Conservation (phyloP, 2,329 filamentous ascomycete genomes). For the Aspergillus latus region DNA sequence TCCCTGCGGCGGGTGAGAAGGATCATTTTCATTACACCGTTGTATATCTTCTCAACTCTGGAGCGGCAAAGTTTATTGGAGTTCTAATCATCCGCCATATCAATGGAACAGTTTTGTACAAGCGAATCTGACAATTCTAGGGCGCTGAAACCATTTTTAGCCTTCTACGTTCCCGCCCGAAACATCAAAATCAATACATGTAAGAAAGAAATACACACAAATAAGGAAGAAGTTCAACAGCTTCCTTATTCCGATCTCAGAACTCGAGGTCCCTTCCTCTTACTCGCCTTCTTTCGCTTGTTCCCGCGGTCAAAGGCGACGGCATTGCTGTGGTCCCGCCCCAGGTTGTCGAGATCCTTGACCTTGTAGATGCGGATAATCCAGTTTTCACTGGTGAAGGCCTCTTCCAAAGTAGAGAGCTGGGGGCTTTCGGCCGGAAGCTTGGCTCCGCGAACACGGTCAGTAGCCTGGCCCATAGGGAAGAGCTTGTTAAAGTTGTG, state of each 20-base stretch:
- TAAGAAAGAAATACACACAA: too few relatives aligned
- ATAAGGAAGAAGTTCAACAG: not conserved
- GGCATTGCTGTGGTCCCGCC: constrained; percentile 74
- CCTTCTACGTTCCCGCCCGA: constrained; percentile 13
- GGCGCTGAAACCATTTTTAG: constrained; percentile 8
- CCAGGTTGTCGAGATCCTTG: constrained; percentile 96
- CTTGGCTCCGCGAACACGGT: constrained; percentile 79
- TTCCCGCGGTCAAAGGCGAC: constrained; percentile 54
- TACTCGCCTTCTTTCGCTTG: constrained; percentile 52
- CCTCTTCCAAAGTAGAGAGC: constrained; percentile 88
- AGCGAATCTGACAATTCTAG: constrained; percentile 1
- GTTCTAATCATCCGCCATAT: not conserved
- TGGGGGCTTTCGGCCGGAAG: constrained; percentile 82
- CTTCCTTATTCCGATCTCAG: constrained; percentile 44
- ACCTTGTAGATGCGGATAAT: constrained; percentile 99
- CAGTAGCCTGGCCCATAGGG: constrained; percentile 82
- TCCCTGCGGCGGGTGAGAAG: not conserved
- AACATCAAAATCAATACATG: constrained; percentile 15
- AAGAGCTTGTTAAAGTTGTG: constrained; percentile 95
- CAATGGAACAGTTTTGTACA: not conserved
- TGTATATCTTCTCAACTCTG: constrained; percentile 1
- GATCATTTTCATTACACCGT: constrained; percentile 2
- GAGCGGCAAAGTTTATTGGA: not conserved
- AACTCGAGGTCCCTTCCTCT: constrained; percentile 45
- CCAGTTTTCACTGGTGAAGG: constrained; percentile 99